Conservation (phyloP, 768 basidiomycete species). For the Psilocybe sp. region DNA sequence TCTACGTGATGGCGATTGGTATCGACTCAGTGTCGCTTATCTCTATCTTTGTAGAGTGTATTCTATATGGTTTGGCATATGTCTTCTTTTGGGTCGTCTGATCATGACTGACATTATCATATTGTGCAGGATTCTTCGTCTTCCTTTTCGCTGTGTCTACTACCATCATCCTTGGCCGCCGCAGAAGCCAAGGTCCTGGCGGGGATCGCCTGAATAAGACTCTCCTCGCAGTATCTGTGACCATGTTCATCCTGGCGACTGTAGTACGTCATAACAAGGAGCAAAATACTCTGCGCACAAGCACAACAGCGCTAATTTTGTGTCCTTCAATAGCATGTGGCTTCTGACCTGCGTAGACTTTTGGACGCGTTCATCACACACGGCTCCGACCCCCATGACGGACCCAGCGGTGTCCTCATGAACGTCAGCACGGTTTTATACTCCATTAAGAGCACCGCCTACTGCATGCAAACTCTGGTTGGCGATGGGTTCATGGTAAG, state of each 20-base stretch:
- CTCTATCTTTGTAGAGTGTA: constrained; percentile 9
- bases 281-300: no score
- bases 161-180: constrained; percentile 2
- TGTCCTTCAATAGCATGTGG: constrained; percentile 6
- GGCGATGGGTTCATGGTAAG: constrained; percentile 13
- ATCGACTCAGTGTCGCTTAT: constrained; percentile 9
- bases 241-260: constrained; percentile 9
- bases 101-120: neutral
- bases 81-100: neutral
- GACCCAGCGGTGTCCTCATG: neutral
- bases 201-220: constrained; percentile 2
- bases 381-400: neutral
- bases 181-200: neutral
- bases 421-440: constrained; percentile 5
- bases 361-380: constrained; percentile 7
- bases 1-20: neutral
- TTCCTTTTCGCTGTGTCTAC: constrained; percentile 9
- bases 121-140: constrained; percentile 7
- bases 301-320: neutral
- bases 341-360: constrained; percentile 3
- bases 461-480: constrained; percentile 8
- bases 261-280: neutral
- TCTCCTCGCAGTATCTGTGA: constrained; percentile 6
- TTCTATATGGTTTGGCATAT: constrained; percentile 9
- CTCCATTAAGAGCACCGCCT: constrained; percentile 5